phyloP scores from a whole-genome alignment of 2,329 filamentous ascomycete species.

The Fusarium musae region DNA sequence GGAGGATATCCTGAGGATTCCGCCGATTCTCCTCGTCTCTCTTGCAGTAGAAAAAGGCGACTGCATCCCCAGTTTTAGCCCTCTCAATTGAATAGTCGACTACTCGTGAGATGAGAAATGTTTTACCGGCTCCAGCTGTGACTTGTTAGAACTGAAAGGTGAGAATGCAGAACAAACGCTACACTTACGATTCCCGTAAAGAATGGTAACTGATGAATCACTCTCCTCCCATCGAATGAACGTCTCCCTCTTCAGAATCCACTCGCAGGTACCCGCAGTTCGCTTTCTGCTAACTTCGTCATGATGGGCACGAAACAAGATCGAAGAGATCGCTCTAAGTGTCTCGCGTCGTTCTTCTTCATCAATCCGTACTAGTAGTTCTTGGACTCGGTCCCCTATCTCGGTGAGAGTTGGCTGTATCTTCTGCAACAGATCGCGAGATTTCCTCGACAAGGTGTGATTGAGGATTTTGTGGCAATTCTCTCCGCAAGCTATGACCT shows the following conservation, averaged over 20 bases:
- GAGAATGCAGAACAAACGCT: too few species aligned
- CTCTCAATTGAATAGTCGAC: rapidly evolving
- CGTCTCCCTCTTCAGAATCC: rapidly evolving
- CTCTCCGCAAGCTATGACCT: rapidly evolving
- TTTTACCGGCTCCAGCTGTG: rapidly evolving
- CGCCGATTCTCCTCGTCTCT: not conserved
- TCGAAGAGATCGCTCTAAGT: rapidly evolving
- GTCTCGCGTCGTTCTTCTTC: rapidly evolving
- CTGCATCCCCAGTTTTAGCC: rapidly evolving
- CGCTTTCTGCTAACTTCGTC: rapidly evolving
- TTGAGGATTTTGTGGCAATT: rapidly evolving
- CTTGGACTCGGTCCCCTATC: rapidly evolving
- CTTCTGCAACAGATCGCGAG: rapidly evolving
- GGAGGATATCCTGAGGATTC: rapidly evolving
- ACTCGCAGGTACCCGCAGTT: rapidly evolving
- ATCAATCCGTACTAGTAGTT: rapidly evolving
- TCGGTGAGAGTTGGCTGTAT: rapidly evolving
- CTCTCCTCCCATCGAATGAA: rapidly evolving
- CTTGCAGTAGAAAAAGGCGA: not conserved
- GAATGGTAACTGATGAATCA: rapidly evolving
- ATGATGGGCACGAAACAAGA: rapidly evolving
- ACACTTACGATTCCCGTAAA: rapidly evolving
- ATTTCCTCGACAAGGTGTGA: rapidly evolving
- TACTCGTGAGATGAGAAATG: rapidly evolving
- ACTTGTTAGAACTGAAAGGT: not conserved